These are phyloP conservation scores for Monosporascus cannonballus DNA, from an alignment of 2,329 filamentous ascomycete genomes.

Conservation along the genomic window DNA sequence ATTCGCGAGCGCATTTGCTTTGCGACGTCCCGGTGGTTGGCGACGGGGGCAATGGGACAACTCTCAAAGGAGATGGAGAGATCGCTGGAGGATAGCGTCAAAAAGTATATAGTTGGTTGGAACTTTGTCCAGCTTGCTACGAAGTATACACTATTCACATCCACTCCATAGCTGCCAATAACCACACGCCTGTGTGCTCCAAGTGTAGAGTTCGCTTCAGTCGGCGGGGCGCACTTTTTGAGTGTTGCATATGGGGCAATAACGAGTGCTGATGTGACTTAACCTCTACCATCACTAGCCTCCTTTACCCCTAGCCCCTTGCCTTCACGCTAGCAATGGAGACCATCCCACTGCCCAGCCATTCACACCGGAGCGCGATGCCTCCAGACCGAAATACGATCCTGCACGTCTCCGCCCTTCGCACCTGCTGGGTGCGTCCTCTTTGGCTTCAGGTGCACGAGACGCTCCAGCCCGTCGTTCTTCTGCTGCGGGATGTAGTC, in stretches of 20 bases:
- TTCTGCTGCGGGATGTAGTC: constrained; percentile 30
- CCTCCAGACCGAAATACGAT: constrained; percentile 51
- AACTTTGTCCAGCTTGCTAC: neutral
- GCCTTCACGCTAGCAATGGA: no score
- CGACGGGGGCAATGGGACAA: no score
- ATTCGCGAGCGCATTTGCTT: neutral
- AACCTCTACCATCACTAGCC: no score
- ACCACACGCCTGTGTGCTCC: no score
- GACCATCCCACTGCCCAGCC: no score
- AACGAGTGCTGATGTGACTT: no score
- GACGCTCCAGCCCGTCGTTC: constrained; percentile 32
- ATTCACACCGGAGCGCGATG: constrained; percentile 10
- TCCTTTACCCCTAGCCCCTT: no score
- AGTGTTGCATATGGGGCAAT: no score
- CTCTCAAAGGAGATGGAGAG: neutral
- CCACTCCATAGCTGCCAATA: no score
- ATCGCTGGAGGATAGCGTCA: neutral
- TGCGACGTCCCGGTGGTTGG: neutral
- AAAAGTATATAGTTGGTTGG: neutral
- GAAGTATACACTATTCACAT: no score
- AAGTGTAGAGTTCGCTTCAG: no score
- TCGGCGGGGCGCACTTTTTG: no score
- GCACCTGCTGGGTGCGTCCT: constrained; percentile 42
- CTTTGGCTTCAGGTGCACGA: constrained; percentile 44
- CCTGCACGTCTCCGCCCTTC: constrained; percentile 23